Base-by-base conservation (phyloP, 495 filamentous ascomycete species). In the Lasiosphaeria miniovina region DNA sequence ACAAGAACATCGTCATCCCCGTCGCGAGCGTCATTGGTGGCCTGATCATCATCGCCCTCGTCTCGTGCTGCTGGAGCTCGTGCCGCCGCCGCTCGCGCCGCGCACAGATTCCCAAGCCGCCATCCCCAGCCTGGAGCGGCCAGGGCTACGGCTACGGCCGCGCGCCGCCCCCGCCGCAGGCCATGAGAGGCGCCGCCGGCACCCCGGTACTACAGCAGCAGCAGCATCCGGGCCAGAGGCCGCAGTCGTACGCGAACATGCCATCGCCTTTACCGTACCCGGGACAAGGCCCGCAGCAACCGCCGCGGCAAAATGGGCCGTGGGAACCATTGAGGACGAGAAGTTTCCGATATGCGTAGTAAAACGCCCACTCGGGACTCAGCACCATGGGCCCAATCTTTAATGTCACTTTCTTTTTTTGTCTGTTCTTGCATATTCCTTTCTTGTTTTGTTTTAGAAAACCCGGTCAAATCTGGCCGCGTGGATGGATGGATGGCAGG, bases 1-100 rank as follows among this genome's bases (percentile, higher is more conserved):
- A 93, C 73, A 87, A 86, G 73, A 80, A 82, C 43, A 81, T 93
- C 43, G 85, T 91, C 24, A 92, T 93, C 60, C 90, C 87, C n/a
- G 76, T 95, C 17, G 81, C 76, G 7, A 74, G 77, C 36, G 87
- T 82, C 8, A 80, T 92, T 36, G 90, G 90, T 33, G 82, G 80
- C 6, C 74, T 93, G 4, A 64, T 95, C 4, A 61, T 91, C 4
- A 67, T 93, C 17, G 75, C 78, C 4, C 68, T 93, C 33, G 55
- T 85, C 32, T 77, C 75, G 58, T 91, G 88, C 67, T 77, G 83
- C 61, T 73, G 79, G 52, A 80, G 75, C 51, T 78, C 80, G 32
- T 88, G 83, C 63, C 75, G 85, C 11, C 60, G 54, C 56, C 15
- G 57, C 36, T 11, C 49, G 49, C 15, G 43, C 54, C 15, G 43